Percentiles rank a stretch among this genome's conserved stretches.
phyloP scores from a whole-genome alignment of 2,329 filamentous ascomycete genomes.

The Polychaeton citri region DNA sequence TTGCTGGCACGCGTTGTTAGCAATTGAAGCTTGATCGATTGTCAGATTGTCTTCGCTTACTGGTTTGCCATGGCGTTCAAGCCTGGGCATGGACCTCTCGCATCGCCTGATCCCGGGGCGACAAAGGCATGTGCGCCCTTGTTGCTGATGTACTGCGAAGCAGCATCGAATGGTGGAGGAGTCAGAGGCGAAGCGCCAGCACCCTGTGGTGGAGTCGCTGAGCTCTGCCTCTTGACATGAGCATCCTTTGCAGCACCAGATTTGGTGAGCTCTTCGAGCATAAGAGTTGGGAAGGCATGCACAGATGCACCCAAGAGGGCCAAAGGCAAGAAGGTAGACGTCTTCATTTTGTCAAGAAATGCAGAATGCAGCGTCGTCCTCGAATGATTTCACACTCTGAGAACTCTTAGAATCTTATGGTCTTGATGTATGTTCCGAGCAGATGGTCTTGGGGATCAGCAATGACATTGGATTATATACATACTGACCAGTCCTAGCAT shows the following conservation, averaged over 20 bases:
- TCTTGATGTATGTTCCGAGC: no score
- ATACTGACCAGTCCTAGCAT: no score
- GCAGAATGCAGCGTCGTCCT: no score
- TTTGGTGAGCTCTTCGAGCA: neutral
- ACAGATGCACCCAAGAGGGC: neutral
- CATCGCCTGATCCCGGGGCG: slow-evolving; percentile 15
- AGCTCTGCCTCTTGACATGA: neutral
- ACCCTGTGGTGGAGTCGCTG: slow-evolving; percentile 11
- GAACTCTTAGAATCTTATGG: no score
- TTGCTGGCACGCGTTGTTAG: slow-evolving; percentile 3
- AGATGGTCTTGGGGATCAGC: no score
- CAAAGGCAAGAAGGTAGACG: neutral
- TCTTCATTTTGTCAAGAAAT: no score
- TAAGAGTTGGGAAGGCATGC: neutral
- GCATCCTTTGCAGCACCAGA: neutral
- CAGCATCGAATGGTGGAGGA: slow-evolving; percentile 20
- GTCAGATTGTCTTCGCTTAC: neutral
- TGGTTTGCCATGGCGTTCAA: slow-evolving; percentile 23
- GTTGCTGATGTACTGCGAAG: slow-evolving; percentile 16
- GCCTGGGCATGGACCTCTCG: slow-evolving; percentile 21
- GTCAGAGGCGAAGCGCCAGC: slow-evolving; percentile 12
- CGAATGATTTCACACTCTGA: no score
- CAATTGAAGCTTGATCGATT: neutral
- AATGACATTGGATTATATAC: no score
- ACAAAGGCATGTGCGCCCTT: slow-evolving; percentile 15